Base-by-base conservation (phyloP, 345 rosid genomes). In the Syzygium oleosum region DNA sequence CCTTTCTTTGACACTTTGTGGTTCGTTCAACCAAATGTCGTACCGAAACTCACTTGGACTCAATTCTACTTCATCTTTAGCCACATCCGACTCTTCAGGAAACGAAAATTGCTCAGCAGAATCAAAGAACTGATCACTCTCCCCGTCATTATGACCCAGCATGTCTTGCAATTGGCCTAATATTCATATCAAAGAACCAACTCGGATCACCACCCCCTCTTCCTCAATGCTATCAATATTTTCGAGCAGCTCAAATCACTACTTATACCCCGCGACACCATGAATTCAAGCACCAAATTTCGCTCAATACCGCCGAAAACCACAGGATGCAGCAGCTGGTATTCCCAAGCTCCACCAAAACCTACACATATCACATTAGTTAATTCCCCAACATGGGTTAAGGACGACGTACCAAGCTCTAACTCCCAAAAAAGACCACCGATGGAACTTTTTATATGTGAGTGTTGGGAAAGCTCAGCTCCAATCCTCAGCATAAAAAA, bases 51-150 rank as follows among this genome's bases (percentile, higher is more conserved):
- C 83, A 7, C 49, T 38, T 38, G 14, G 49, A 73, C 83, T 73
- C 83, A 85, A 84, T 31, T 46, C 87, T 51, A 88, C 73, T 77
- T 84, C 93, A 84, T 63, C 91, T 46, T 90, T 86, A 19, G 77
- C 87, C 65, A 51, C 91, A 87, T 88, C 85, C n/a, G 91, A 85
- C 85, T 86, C 91, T 85, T 87, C 93, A 51, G 52, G 9, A 19
- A 51, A 43, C 31, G 91, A 91, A 86, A 94, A 90, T 89, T 88
- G 88, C 90, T 95, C 98, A 27, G 78, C 84, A 51, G 94, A 93
- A 90, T 97, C 98, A 49, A 92, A 97, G 95, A 94, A 97, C 86
- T 89, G 88, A 85, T 95, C 97, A 87, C 51, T 87, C 86, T 91
- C 94, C 78, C 79, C 93, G 87, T 90, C 91, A 88, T 58, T 52